Base-by-base conservation (phyloP, 305 asterid species). In the Fraxinus sp. region DNA sequence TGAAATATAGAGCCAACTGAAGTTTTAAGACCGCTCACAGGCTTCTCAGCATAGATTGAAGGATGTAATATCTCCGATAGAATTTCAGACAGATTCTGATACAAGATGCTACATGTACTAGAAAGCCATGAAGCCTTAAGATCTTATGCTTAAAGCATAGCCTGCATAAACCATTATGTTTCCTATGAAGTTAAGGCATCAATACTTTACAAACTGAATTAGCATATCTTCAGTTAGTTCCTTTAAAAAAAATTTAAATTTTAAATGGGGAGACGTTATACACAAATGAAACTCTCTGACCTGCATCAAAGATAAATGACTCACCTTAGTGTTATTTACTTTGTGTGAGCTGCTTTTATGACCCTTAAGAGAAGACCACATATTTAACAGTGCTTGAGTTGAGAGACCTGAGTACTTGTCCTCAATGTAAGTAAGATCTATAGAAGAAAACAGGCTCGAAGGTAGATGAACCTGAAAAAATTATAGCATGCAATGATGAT, bases 391-490 rank as follows among this genome's bases (percentile, higher is more conserved):
- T 14, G 98, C 93, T 82, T 95, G 98, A 76, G 95, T 90, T 44
- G 98, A 93, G 83, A 93, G 82, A 26, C 98, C 98, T 0, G 98
- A 89, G 88, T 91, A 90, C 89, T 91, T 93, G 85, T 93, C 97
- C 83, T 93, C 98, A 8, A 91, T 82, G 78, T 91, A 89, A 66
- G 91, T 74, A 70, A 87, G 91, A 85, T 93, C 97, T 71, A 93
- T 85, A 5, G 95, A 90, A 20, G 95, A 90, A 66, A 93, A 87
- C 79, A 92, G 80, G 83, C 83, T 87, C 11, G 94, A 83, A 37
- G 95, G 84, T 39, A 90, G 75, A 77, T 87, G 86, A 84, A 88
- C 88, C 97, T 93, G 90, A 59, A 89, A 80, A 5, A 59, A 74
- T 80, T 32, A 81, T 80, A 84, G 57, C 41, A 80, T 64, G 82